Evolutionary conservation across 192 early-diverging fungal genomes (phyloP), one percentile per base, ranked within the genome.

Genomic region (Dissophora ornata): DNA sequence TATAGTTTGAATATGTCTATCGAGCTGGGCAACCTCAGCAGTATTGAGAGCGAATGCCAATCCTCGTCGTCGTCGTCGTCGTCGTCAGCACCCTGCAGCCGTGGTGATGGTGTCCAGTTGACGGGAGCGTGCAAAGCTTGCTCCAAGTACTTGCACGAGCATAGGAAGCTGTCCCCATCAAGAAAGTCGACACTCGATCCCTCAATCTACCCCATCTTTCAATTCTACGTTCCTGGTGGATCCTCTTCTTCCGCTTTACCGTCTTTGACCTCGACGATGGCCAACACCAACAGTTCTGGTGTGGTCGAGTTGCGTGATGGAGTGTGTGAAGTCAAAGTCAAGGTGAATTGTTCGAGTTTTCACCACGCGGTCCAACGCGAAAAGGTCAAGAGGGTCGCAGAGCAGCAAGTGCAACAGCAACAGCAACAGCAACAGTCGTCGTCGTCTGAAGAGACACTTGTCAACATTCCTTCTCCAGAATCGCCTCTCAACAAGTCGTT

Each of bases 291-390:
- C 42, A 48, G 22, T 9, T 18, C 58, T 11, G 71, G 71, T n/a
- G 71, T 77, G 18, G 52, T 77, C 0, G 64, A 67, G 21, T 21
- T 77, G 42, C 57, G 71, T 1, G 52, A 77, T 16, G 71, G 71
- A n/a, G 18, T 48, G 3, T 77, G 71, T 32, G 71, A 77, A 2
- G 28, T 77, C 58, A 67, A 62, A 58, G 71, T 64, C 12, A 67
- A 50, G 42, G 64, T 77, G 5, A 67, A 77, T 33, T 77, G 71
- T 18, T 77, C 71, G 1, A 77, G 71, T 21, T 12, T 77, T 13
- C 71, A 77, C 26, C 71, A 77, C 12, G 9, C 61, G 28, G 5
- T 67, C 9, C 57, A 58, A 16, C 57, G 57, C 6, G 64, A 74
- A 32, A n/a, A 32, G 7, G 26, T 22, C 21, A 26, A 26, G 22